Percentiles rank a stretch among this genome's conserved stretches.
phyloP scores from a whole-genome alignment of 2,329 filamentous ascomycete species.

The Podosphaera fusca region DNA sequence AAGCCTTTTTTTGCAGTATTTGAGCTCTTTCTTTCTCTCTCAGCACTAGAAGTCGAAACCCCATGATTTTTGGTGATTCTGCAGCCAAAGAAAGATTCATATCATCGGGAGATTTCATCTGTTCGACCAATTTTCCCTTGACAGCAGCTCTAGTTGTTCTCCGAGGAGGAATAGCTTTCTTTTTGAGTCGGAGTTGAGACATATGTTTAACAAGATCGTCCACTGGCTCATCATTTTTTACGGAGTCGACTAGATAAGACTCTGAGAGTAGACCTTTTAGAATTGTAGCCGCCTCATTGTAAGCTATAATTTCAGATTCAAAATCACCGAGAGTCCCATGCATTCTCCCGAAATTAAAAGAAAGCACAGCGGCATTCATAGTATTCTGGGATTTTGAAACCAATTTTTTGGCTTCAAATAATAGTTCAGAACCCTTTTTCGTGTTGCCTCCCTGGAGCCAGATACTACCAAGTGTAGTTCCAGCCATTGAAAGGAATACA shows the following conservation, averaged over 20 bases:
- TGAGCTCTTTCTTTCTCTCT: slow-evolving; percentile 26
- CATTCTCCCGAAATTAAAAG: slow-evolving; percentile 32
- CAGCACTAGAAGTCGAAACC: slow-evolving; percentile 24
- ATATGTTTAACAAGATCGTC: slow-evolving; percentile 9
- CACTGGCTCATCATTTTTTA: slow-evolving; percentile 6
- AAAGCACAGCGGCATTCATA: slow-evolving; percentile 24
- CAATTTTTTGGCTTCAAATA: slow-evolving; percentile 28
- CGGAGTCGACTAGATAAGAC: slow-evolving; percentile 13
- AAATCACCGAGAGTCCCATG: slow-evolving; percentile 23
- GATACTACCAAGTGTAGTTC: slow-evolving; percentile 31
- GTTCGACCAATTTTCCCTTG: slow-evolving; percentile 13
- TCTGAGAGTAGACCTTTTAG: slow-evolving; percentile 21
- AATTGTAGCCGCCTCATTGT: slow-evolving; percentile 24
- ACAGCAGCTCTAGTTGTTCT: slow-evolving; percentile 7
- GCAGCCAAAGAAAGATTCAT: slow-evolving; percentile 7
- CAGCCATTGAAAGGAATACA: slow-evolving; percentile 27
- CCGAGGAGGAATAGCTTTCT: slow-evolving; percentile 11
- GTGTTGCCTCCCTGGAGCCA: slow-evolving; percentile 33
- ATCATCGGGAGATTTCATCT: slow-evolving; percentile 10
- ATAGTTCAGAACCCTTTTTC: slow-evolving; percentile 31
- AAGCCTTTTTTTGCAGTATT: slow-evolving; percentile 26
- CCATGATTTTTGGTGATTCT: slow-evolving; percentile 17
- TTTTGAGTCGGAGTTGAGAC: slow-evolving; percentile 13
- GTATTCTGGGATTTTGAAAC: slow-evolving; percentile 24
- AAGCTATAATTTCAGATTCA: slow-evolving; percentile 24